Evolutionary conservation across 805 yeast genomes (phyloP), one percentile per base, ranked within the genome.

Genomic region (Saccharomycopsis babjevae): DNA sequence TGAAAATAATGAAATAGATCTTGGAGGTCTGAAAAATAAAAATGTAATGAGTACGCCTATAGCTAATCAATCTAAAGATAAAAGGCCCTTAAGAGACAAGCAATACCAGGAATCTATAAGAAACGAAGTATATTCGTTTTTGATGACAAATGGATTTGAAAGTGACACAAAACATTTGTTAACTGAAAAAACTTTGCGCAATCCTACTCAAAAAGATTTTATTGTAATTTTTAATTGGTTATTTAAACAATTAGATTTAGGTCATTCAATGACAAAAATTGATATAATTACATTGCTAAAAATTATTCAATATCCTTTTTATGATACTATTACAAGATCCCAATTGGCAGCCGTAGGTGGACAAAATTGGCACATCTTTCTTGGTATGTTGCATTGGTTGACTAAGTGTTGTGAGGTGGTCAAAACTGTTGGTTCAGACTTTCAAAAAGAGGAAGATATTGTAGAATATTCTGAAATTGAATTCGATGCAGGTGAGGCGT

Each of bases 281-380:
- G 97, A 91, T 64, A 87, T 90, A 3, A 86, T 84, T 64, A 78
- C 80, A 22, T 73, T 89, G 18, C 73, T 91, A 66, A 85, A 83
- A 68, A 77, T 77, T 46, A 70, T 90, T 63, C 82, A 81, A 57
- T 91, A 91, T 68, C 97, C 97, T 1, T 89, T 85, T 70, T 72
- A 89, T 61, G 96, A 88, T 46, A 76, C 88, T 0, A 84, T 92
- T 46, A 88, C 86, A 71, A 85, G 91, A 68, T 86, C 94, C 0
- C 96, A 89, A 69, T 84, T 91, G 42, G 83, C 91, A 43, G 97
- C 97, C 0, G 97, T 90, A 15, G 97, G 97, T 4, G 96, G 96
- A 1, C 84, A 86, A 57, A 84, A 84, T 66, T 91, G 97, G 97
- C 90, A 89, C 13, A 79, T 80, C 8, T 88, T 89, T 65, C 71